These are phyloP conservation scores for Glebionis coronaria DNA, from an alignment of 129 eudicot genomes.

Conservation along the genomic window DNA sequence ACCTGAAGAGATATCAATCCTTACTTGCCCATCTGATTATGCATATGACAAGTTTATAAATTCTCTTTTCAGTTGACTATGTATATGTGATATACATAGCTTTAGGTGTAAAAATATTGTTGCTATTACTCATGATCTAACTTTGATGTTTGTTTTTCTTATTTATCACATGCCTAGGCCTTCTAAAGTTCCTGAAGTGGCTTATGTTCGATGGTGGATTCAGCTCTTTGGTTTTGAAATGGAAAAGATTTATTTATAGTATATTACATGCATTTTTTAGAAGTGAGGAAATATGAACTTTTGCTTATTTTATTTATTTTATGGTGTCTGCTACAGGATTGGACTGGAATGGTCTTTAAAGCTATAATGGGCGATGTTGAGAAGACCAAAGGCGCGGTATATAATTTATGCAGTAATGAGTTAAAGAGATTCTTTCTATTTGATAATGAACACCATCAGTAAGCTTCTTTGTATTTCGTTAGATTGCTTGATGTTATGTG, in stretches of 20 bases:
- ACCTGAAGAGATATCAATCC: slow-evolving; percentile 90
- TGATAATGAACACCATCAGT: too few species aligned
- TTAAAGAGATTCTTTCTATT: too few species aligned
- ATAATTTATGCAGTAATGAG: slow-evolving; percentile 13
- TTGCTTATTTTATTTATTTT: not conserved
- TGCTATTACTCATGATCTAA: not conserved
- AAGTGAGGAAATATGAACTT: not conserved
- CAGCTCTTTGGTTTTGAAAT: slow-evolving; percentile 96
- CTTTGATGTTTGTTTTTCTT: slow-evolving; percentile 18
- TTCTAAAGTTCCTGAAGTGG: slow-evolving; percentile 86
- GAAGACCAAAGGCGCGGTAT: slow-evolving; percentile 96
- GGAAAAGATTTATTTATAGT: not conserved
- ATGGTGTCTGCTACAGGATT: slow-evolving; percentile 58
- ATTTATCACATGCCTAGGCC: slow-evolving; percentile 51
- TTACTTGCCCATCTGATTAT: slow-evolving; percentile 98
- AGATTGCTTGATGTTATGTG: too few species aligned
- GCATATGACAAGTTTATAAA: slow-evolving; percentile 95
- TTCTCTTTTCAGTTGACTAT: too few species aligned
- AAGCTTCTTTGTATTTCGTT: too few species aligned
- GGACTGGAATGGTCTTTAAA: slow-evolving; percentile 93
- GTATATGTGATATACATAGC: too few species aligned
- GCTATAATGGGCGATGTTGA: slow-evolving; percentile 92
- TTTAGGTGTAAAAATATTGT: too few species aligned
- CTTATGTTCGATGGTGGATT: slow-evolving; percentile 89
- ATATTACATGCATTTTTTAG: not conserved